Base-by-base conservation (phyloP, 164 flowering plant species). In the Aristolochia californica region DNA sequence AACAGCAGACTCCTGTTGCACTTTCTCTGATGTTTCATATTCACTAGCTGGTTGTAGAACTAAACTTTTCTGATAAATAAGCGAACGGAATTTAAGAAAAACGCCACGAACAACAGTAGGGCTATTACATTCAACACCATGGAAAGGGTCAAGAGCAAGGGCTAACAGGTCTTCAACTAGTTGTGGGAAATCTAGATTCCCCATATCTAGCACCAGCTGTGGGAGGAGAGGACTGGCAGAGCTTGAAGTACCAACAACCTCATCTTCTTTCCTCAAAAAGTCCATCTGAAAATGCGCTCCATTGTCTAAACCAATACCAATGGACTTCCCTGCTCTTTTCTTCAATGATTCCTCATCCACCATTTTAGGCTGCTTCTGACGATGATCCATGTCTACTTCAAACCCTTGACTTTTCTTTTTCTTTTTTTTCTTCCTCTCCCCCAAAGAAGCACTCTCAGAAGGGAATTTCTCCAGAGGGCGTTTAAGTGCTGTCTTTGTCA, bases 61-160 rank as follows among this genome's bases (percentile, higher is more conserved):
- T 66, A 80, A 76, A 76, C 95, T 87, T 72, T 93, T 93, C 77
- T 80, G 84, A 66, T 70, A 93, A 26, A 82, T 84, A 56, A 87
- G 76, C n/a, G 95, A 80, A 13, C 99, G 80, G 60, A 80, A 93
- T 53, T 70, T 81, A 63, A 85, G 67, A 55, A 88, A 74, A 49
- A 77, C 75, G 48, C 73, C 71, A 34, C 67, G 67, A 24, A 72
- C 62, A 56, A 69, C 59, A 4, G 68, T 63, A 13, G 80, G 74
- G 26, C 72, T 56, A 53, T 71, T 71, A 62, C 73, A 70, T 55
- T 79, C 83, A 2, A 53, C 43, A 10, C 85, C 91, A 76, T 83
- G 74, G 61, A 80, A 84, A 44, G 94, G 96, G 67, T 86, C 76
- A 27, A 83, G 78, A 45, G 99, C 95, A 70, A 90, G 84, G 27